phyloP scores from a whole-genome alignment of 75 land plant species.

The Larix kaempferi region DNA sequence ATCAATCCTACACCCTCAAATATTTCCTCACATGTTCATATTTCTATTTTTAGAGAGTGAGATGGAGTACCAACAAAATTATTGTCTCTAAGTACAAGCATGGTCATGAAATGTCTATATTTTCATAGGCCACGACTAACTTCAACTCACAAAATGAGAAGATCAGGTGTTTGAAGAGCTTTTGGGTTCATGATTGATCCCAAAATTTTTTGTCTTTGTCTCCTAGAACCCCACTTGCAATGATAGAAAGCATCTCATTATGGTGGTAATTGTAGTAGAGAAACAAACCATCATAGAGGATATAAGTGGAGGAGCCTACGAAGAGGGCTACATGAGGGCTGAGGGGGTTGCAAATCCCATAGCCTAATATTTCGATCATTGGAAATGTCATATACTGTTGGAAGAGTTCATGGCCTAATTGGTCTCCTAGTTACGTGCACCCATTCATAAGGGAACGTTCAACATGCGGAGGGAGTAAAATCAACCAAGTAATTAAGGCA shows the following conservation, averaged over 20 bases:
- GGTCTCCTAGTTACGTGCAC: conserved; percentile 44
- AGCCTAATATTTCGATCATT: conserved; percentile 75
- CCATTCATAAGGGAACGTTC: too few species aligned
- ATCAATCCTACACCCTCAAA: too few species aligned
- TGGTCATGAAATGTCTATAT: too few species aligned
- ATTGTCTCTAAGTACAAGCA: too few species aligned
- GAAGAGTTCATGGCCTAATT: conserved; percentile 62
- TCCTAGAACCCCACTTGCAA: conserved; percentile 79
- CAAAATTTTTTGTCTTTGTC: conserved; percentile 82
- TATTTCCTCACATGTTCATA: too few species aligned
- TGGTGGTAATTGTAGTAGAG: conserved; percentile 83
- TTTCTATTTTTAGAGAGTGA: too few species aligned
- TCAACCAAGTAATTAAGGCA: too few species aligned
- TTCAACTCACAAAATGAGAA: too few species aligned
- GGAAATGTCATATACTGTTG: conserved; percentile 76
- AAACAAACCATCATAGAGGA: conserved; percentile 81
- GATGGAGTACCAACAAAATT: too few species aligned
- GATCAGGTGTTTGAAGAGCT: too few species aligned
- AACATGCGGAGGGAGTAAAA: too few species aligned
- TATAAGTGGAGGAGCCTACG: conserved; percentile 64
- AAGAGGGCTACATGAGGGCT: conserved; percentile 72
- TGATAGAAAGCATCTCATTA: conserved; percentile 54
- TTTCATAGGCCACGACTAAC: too few species aligned
- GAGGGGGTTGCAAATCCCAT: conserved; percentile 78
- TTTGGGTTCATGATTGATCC: conserved; percentile 88